These are phyloP conservation scores for Tarenaya hassleriana DNA, from an alignment of 345 rosid species.

Conservation along the genomic window DNA sequence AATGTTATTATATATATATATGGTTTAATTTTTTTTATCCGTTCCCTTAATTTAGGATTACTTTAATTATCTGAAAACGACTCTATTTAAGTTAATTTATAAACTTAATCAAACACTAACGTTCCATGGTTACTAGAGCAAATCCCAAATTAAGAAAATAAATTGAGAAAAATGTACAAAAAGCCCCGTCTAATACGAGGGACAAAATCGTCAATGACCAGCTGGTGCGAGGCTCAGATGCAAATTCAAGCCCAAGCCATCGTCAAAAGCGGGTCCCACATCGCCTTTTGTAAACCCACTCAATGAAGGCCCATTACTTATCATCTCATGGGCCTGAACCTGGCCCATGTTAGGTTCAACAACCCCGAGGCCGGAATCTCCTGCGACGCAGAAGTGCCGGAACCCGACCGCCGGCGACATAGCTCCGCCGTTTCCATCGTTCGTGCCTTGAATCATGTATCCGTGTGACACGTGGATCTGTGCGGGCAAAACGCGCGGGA, in stretches of 20 bases:
- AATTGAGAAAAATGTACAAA: slow-evolving; percentile 41
- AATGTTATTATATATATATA: too few relatives aligned
- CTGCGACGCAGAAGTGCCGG: slow-evolving; percentile 40
- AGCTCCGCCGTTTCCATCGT: slow-evolving; percentile 8
- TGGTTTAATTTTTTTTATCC: too few relatives aligned
- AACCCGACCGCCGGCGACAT: slow-evolving; percentile 34
- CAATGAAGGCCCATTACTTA: slow-evolving; percentile 43
- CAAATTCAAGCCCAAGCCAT: slow-evolving; percentile 68
- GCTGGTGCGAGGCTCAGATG: slow-evolving; percentile 95
- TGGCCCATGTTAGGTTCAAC: slow-evolving; percentile 30
- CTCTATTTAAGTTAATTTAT: background rate
- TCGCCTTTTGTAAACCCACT: slow-evolving; percentile 64
- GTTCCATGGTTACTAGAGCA: slow-evolving; percentile 3
- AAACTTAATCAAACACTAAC: background rate
- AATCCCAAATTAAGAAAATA: slow-evolving; percentile 26
- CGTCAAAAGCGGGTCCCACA: slow-evolving; percentile 68
- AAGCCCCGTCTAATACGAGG: slow-evolving; percentile 4
- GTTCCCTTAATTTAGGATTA: too few relatives aligned
- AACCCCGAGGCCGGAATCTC: slow-evolving; percentile 27
- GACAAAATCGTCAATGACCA: slow-evolving; percentile 39
- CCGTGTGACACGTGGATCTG: slow-evolving; percentile 84
- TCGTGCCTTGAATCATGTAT: slow-evolving; percentile 34
- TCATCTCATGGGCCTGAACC: slow-evolving; percentile 30
- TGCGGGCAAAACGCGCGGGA: slow-evolving; percentile 58
- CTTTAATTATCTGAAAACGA: too few relatives aligned